These are phyloP conservation scores for Backusella morwellensis DNA, from an alignment of 192 early-diverging fungal species.

Conservation along the genomic window DNA sequence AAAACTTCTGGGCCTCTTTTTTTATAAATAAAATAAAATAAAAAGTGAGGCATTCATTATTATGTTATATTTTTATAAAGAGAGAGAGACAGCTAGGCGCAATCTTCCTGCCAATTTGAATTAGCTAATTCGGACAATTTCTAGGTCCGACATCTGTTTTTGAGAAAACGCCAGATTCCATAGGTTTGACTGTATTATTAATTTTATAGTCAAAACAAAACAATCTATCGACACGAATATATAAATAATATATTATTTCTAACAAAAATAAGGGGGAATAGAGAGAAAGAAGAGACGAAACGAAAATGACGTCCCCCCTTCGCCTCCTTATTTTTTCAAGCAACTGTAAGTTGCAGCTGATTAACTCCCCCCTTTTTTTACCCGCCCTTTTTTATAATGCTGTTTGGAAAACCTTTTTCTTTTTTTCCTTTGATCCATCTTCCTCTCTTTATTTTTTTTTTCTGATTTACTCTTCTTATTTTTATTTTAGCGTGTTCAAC, in stretches of 20 bases:
- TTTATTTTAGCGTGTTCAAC: neutral
- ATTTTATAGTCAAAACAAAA: neutral
- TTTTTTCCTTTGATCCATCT: slow-evolving; percentile 9
- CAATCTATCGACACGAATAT: neutral
- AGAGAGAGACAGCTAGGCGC: too few relatives aligned
- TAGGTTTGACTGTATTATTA: neutral
- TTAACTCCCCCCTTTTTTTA: slow-evolving; percentile 4
- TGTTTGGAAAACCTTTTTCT: neutral
- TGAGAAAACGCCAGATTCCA: too few relatives aligned
- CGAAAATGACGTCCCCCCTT: neutral
- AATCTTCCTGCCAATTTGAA: too few relatives aligned
- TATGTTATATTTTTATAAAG: too few relatives aligned
- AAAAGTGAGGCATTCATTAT: too few relatives aligned
- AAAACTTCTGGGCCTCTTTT: neutral
- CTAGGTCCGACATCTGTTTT: too few relatives aligned
- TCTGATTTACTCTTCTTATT: neutral
- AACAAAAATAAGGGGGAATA: neutral
- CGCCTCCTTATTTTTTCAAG: slow-evolving; percentile 1
- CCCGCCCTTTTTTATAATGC: slow-evolving; percentile 6
- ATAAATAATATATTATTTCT: neutral
- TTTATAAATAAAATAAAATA: too few relatives aligned
- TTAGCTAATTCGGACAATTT: too few relatives aligned
- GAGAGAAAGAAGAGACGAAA: neutral
- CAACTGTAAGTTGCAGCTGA: neutral
- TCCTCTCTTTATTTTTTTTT: slow-evolving; percentile 6